Percentiles rank a stretch among this genome's conserved stretches.
These are phyloP conservation scores for Talaromyces nanjingensis DNA, from an alignment of 495 filamentous ascomycete species.

Conservation along the genomic window DNA sequence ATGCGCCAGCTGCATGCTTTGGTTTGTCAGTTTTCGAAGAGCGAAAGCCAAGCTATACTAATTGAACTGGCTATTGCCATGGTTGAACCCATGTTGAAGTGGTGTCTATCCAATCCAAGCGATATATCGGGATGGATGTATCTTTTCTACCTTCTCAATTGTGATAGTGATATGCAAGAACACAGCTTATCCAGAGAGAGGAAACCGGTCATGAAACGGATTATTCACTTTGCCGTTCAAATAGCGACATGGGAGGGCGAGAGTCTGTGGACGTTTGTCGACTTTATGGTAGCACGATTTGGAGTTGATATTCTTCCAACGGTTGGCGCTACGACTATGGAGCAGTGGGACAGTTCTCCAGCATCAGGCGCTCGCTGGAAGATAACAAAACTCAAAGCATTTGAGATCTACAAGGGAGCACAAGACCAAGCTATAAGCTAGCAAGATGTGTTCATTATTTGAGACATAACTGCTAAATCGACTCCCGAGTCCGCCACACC, in stretches of 20 bases:
- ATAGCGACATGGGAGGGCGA: conserved; percentile 39
- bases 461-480: neutral
- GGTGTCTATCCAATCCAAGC: conserved; percentile 59
- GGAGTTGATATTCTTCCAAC: neutral
- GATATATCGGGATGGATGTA: conserved; percentile 77
- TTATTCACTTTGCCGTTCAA: conserved; percentile 28
- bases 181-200: conserved; percentile 2
- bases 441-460: neutral
- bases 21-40: neutral
- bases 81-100: conserved; percentile 27
- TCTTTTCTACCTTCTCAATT: conserved; percentile 44
- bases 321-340: neutral
- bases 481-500: neutral
- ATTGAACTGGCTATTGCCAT: conserved; percentile 19
- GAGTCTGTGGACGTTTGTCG: conserved; percentile 39
- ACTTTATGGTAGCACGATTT: conserved; percentile 21
- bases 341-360: neutral
- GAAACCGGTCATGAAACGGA: conserved; percentile 15
- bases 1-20: conserved; percentile 45
- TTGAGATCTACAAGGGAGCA: neutral
- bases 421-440: neutral
- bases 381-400: neutral
- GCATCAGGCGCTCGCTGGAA: neutral
- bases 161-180: conserved; percentile 1
- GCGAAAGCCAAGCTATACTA: conserved; percentile 15